Evolutionary conservation across 2,329 filamentous ascomycete species (phyloP).

Genomic region (Diaporthe batatas): DNA sequence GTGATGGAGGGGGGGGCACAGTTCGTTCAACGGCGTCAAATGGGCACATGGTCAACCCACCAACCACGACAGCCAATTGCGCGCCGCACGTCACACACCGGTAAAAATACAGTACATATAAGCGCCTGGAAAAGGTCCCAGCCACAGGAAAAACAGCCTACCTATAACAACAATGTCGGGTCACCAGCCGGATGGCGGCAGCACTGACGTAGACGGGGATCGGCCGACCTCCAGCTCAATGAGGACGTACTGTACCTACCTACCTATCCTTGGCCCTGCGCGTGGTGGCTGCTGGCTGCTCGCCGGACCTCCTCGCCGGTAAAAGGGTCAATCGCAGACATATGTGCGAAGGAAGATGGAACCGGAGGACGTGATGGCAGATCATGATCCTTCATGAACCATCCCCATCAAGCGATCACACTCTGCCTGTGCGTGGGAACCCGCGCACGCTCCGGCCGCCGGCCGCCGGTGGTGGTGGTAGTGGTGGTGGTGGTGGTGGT

Average conservation of each 20-base stretch:
- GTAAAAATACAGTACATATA: background rate
- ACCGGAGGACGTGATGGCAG: too few species aligned
- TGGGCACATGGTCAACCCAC: background rate
- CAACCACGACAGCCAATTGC: background rate
- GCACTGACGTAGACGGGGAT: background rate
- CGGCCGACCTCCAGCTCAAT: too few species aligned
- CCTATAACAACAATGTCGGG: background rate
- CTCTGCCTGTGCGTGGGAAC: background rate
- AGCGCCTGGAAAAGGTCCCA: background rate
- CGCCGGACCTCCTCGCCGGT: background rate
- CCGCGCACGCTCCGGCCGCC: background rate
- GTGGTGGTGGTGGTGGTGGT: background rate
- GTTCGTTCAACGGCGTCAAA: background rate
- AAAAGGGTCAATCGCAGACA: background rate
- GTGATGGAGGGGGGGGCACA: background rate
- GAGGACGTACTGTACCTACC: background rate
- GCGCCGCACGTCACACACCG: background rate
- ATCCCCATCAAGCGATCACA: background rate
- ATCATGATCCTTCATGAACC: constrained; percentile 17
- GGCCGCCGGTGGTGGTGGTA: background rate
- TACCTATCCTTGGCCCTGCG: background rate
- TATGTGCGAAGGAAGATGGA: background rate
- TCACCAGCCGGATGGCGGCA: background rate
- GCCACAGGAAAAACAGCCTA: background rate
- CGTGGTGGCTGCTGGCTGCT: background rate